Base-by-base conservation (phyloP, 352 stramenopile species). In the Pythium dissimile region DNA sequence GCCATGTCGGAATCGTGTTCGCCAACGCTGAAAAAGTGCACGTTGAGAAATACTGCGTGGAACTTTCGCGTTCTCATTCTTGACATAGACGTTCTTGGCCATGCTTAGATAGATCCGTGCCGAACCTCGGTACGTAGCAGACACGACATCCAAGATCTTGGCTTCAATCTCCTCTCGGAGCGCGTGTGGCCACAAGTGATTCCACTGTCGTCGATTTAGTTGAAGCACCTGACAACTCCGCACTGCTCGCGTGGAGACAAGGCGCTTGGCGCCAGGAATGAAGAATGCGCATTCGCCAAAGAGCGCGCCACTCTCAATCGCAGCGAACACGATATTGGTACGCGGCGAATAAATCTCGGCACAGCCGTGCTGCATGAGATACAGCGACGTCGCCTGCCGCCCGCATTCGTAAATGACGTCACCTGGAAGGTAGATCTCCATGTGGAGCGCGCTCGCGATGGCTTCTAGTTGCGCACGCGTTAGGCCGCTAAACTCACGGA, bases 231-330 rank as follows among this genome's bases (percentile, higher is more conserved):
- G 74, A 27, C 78, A 88, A 32, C 66, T 89, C n/a, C 59, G 71
- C 27, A 83, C 71, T 0, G 76, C 76, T 13, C 80, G 80, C 1
- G 62, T 48, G 1, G 69, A 77, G 9, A 75, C 73, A 13, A 91
- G 60, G 0, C 69, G 75, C 20, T 67, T 71, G 1, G 73, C 59
- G 2, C 72, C 68, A 10, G 65, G 72, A 1, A 88, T 54, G 30
- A 91, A 89, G 48, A 91, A 89, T 5, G 66, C 54, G 28, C 83
- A 83, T 42, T 89, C 77, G 3, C 78, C 80, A 46, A 91, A 89
- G 0, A 89, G 45, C 27, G 55, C 47, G 1, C 74, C 78, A 2
- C 7, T 42, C 0, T 59, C 39, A 1, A 77, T 49, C 24, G 69
- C 52, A 0, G 59, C 64, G 34, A 74, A 88, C 2, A 82, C 69